Evolutionary conservation across 2,329 filamentous ascomycete species (phyloP).

Genomic region (Aspergillus hortae): DNA sequence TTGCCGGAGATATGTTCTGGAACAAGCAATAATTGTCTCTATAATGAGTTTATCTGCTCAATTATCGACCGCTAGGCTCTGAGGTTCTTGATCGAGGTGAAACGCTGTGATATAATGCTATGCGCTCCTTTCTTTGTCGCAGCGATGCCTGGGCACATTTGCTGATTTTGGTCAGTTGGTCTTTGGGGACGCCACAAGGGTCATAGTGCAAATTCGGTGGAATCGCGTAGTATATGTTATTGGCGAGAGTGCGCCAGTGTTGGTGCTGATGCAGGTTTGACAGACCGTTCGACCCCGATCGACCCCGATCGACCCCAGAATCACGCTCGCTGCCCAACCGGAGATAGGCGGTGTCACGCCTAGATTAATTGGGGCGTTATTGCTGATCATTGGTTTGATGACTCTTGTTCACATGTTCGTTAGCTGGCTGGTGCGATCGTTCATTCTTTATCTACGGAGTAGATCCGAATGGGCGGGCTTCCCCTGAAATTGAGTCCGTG

Average conservation of each 20-base stretch:
- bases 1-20: neutral
- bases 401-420: neutral
- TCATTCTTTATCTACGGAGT: too few relatives aligned
- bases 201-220: neutral
- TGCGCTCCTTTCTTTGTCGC: too few relatives aligned
- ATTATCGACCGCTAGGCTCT: conserved; percentile 5
- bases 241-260: neutral
- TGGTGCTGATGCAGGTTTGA: neutral
- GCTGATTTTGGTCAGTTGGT: neutral
- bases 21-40: conserved; percentile 5
- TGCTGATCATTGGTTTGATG: neutral
- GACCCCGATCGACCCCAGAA: neutral
- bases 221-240: neutral
- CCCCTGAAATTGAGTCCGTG: too few relatives aligned
- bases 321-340: neutral
- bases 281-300: neutral
- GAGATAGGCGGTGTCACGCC: neutral
- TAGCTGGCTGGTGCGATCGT: neutral
- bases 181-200: neutral
- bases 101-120: neutral
- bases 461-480: too few relatives aligned
- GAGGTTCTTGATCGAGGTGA: neutral
- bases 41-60: conserved; percentile 5
- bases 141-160: too few relatives aligned
- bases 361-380: neutral